Base-by-base conservation (phyloP, 1,284 basidiomycete species). In the Cutaneotrichosporon sp. region DNA sequence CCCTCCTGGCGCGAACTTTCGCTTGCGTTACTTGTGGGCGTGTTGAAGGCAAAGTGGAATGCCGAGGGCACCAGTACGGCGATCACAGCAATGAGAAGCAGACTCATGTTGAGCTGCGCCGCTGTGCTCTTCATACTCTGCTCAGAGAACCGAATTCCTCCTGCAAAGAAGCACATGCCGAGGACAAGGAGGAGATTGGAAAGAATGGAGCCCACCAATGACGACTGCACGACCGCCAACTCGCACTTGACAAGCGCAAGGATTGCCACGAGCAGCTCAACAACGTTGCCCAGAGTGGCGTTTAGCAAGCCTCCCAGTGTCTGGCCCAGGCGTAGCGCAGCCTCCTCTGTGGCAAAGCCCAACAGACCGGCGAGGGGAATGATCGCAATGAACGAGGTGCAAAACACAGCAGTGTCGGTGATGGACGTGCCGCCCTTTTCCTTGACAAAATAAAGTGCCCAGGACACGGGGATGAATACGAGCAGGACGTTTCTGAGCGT, bases 311-410 rank as follows among this genome's bases (percentile, higher is more conserved):
- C 76, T 34, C 76, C 77, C 4, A 93, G 75, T 0, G 90, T 90
- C 74, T 92, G 88, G 2, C 90, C 76, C 14, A 77, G 67, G 4
- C 77, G 83, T 57, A 92, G 65, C 1, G 90, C 88, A 5, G 92
- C 71, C 63, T 93, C 87, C 62, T 93, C 90, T 0, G 90, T 94
- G 0, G 87, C 88, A 68, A 90, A 90, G 1, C 86, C 87, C 4
- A 94, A 80, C 4, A 93, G 75, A 80, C 89, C 73, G 10, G 90
- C 90, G 59, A 46, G 42, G 64, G 76, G 76, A 34, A 77, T 77
- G 62, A 77, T 76, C n/a, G 74, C 64, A 35, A 76, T 65, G 52
- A 76, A 76, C 22, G 65, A 70, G 17, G 65, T 70, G 50, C 66
- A 49, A 55, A 76, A 76, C 21, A 72, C 65, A 18, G 67, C 67